Conservation (phyloP, 1,284 basidiomycete genomes). For the Heterobasidion occidentale region DNA sequence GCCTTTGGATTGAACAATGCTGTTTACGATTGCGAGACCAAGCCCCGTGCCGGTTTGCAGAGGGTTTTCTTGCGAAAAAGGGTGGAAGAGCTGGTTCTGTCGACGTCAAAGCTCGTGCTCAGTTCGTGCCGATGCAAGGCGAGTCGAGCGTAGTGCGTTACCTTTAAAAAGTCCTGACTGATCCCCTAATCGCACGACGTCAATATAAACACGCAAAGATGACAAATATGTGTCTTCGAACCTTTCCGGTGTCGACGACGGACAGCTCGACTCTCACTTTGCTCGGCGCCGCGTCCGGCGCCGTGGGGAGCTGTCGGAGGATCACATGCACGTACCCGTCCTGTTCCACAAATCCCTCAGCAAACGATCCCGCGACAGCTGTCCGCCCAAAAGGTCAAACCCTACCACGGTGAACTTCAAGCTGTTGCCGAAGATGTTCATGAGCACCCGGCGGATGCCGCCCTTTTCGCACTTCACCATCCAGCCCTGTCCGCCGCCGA, state of each 20-base stretch:
- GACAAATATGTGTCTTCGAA: constrained; percentile 16
- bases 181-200: constrained; percentile 53
- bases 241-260: constrained; percentile 89
- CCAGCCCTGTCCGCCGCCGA: constrained; percentile 61
- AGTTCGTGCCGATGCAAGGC: background rate
- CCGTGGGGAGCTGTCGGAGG: constrained; percentile 64
- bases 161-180: constrained; percentile 82
- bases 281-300: constrained; percentile 39
- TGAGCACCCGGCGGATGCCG: constrained; percentile 85
- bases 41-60: constrained; percentile 90
- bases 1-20: constrained; percentile 80
- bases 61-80: constrained; percentile 92
- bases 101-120: background rate
- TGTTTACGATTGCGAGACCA: constrained; percentile 95
- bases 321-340: constrained; percentile 85
- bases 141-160: constrained; percentile 18
- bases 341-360: constrained; percentile 27
- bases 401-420: constrained; percentile 82
- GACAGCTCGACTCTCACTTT: constrained; percentile 77
- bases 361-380: background rate
- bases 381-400: background rate
- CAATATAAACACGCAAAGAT: constrained; percentile 2
- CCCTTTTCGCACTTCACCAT: constrained; percentile 85
- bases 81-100: constrained; percentile 92
- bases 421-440: constrained; percentile 96